Percentiles rank a stretch among this genome's conserved stretches.
These are phyloP conservation scores for Pterocarpus santalinus DNA, from an alignment of 306 rosid species.

Conservation along the genomic window DNA sequence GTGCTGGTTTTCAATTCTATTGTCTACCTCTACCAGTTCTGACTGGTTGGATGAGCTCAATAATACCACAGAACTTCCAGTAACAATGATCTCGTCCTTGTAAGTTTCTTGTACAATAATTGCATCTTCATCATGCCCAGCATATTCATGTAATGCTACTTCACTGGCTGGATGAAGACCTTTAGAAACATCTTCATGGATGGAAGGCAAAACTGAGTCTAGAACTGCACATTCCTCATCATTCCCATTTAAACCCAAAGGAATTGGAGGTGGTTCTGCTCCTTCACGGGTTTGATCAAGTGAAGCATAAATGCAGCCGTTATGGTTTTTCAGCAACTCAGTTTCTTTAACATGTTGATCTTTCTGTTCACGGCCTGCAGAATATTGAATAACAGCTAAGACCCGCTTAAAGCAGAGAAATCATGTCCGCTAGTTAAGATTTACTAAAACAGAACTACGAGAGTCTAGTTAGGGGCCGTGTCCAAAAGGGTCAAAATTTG, in stretches of 20 bases:
- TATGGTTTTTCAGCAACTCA: slow-evolving; percentile 46
- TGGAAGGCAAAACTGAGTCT: slow-evolving; percentile 57
- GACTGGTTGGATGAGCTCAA: slow-evolving; percentile 53
- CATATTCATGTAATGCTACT: slow-evolving; percentile 52
- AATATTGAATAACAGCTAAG: slow-evolving; percentile 44
- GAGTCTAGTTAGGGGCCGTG: background rate
- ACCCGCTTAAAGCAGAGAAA: slow-evolving; percentile 27
- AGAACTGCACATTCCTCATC: slow-evolving; percentile 55
- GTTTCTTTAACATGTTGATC: slow-evolving; percentile 57
- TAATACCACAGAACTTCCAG: slow-evolving; percentile 56
- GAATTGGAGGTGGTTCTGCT: slow-evolving; percentile 53
- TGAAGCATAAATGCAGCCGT: slow-evolving; percentile 46
- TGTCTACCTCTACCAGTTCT: slow-evolving; percentile 55
- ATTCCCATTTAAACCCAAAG: slow-evolving; percentile 60
- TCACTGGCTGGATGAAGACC: slow-evolving; percentile 50
- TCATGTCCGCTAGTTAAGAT: slow-evolving; percentile 15
- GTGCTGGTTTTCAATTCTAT: slow-evolving; percentile 54
- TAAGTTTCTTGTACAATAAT: slow-evolving; percentile 53
- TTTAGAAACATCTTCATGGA: slow-evolving; percentile 57
- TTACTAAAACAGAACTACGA: slow-evolving; percentile 27
- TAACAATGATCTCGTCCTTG: slow-evolving; percentile 45
- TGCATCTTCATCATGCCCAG: slow-evolving; percentile 50
- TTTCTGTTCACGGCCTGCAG: slow-evolving; percentile 61
- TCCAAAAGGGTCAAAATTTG: slow-evolving; percentile 25
- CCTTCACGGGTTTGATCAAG: slow-evolving; percentile 60